Evolutionary conservation across 179 eudicot genomes (phyloP).

Genomic region (Silene vulgaris): DNA sequence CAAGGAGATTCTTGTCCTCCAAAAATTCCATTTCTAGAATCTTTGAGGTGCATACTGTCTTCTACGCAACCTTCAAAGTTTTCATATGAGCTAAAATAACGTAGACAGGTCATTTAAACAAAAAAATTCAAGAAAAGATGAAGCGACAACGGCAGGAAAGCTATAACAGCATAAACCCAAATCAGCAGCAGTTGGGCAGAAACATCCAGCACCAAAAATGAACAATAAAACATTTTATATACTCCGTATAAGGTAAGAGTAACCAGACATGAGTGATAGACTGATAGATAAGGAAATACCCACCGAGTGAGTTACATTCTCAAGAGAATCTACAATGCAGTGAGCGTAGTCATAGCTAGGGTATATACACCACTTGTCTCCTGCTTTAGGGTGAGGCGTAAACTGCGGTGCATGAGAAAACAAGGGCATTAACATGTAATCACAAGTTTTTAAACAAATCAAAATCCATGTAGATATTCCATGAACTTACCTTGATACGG

Average conservation of each 20-base stretch:
- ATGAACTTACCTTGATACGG: constrained; percentile 74
- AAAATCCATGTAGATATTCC: not conserved
- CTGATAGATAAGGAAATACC: constrained; percentile 23
- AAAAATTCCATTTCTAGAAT: too few relatives aligned
- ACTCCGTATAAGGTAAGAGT: too few relatives aligned
- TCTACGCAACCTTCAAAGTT: not conserved
- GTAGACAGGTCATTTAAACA: not conserved
- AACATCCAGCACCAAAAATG: not conserved
- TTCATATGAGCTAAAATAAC: not conserved
- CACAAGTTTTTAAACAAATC: not conserved
- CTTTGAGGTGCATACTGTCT: too few relatives aligned
- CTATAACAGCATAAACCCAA: not conserved
- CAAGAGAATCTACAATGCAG: constrained; percentile 92
- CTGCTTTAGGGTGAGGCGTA: constrained; percentile 95
- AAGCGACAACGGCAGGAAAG: not conserved
- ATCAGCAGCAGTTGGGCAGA: not conserved
- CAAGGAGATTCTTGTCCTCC: too few relatives aligned
- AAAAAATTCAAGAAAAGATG: not conserved
- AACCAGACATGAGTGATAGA: too few relatives aligned
- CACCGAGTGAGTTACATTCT: constrained; percentile 90
- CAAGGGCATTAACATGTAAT: constrained; percentile 9
- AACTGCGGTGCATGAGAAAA: constrained; percentile 47
- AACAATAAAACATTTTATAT: too few relatives aligned
- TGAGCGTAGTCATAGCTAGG: constrained; percentile 94
- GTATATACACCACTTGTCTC: constrained; percentile 94